A percentile compares a stretch with the other conserved stretches of the same genome.
phyloP scores from a whole-genome alignment of 345 rosid species.

The Limnanthes douglasii region DNA sequence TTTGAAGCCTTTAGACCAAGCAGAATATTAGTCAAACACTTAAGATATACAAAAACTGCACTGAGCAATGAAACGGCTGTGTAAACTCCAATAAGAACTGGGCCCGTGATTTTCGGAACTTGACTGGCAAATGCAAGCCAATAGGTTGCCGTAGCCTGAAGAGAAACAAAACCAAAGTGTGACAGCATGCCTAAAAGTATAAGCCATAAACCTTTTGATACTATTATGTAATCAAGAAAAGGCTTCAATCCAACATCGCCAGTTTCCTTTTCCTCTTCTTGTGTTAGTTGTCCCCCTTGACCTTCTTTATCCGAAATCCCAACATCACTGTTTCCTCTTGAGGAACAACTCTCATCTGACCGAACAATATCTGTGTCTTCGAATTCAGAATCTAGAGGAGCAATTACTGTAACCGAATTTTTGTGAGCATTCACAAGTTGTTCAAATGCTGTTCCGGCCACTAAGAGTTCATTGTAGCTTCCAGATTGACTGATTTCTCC shows the following conservation, averaged over 20 bases:
- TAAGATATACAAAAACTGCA: constrained; percentile 28
- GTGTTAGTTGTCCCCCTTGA: constrained; percentile 43
- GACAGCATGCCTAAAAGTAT: constrained; percentile 13
- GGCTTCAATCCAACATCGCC: constrained; percentile 60
- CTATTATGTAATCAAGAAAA: constrained; percentile 36
- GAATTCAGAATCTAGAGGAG: constrained; percentile 7
- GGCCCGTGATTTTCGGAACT: constrained; percentile 23
- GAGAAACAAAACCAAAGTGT: constrained; percentile 28
- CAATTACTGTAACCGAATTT: constrained; percentile 24
- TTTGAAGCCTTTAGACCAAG: constrained; percentile 57
- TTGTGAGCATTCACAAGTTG: constrained; percentile 66
- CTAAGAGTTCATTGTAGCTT: constrained; percentile 39
- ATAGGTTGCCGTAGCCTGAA: constrained; percentile 50
- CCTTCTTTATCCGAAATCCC: constrained; percentile 12
- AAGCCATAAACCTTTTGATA: constrained; percentile 31
- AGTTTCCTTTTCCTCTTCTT: constrained; percentile 45
- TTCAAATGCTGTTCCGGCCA: constrained; percentile 42
- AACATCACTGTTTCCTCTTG: constrained; percentile 10
- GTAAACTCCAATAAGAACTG: constrained; percentile 38
- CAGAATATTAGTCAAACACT: constrained; percentile 24
- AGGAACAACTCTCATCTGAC: constrained; percentile 3
- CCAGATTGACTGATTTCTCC: constrained; percentile 50
- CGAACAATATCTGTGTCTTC: neutral
- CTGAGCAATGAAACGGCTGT: constrained; percentile 39
- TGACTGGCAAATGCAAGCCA: constrained; percentile 64